These are phyloP conservation scores for Saccharomyces uvarum DNA, from an alignment of 1,139 yeast species.

Conservation along the genomic window DNA sequence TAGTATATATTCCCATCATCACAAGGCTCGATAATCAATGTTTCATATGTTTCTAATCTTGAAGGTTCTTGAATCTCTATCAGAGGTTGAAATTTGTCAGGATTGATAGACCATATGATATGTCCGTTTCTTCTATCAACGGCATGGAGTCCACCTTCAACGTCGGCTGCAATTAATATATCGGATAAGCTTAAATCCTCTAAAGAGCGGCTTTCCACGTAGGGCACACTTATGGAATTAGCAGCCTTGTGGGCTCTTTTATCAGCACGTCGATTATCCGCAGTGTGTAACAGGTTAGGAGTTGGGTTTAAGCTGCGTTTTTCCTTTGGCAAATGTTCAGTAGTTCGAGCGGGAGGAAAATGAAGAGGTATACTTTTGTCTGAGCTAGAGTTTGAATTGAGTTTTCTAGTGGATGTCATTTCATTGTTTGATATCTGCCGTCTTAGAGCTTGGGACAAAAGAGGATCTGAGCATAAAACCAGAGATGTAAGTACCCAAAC, in stretches of 20 bases:
- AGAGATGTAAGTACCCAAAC: not conserved
- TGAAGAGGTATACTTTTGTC: not conserved
- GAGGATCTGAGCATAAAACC: not conserved
- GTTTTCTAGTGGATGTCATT: not conserved
- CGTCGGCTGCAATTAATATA: conserved; percentile 63
- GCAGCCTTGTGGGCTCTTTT: conserved; percentile 4
- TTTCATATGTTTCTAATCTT: conserved; percentile 20
- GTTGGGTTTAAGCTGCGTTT: not conserved
- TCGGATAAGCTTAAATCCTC: conserved; percentile 39
- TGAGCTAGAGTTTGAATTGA: not conserved
- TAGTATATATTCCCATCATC: conserved; percentile 82
- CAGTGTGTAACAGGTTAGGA: not conserved
- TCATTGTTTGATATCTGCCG: not conserved
- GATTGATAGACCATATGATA: conserved; percentile 65
- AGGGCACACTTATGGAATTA: conserved; percentile 8
- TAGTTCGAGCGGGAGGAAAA: not conserved
- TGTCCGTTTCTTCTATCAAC: conserved; percentile 71
- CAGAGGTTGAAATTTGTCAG: conserved; percentile 30
- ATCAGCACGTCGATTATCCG: not conserved
- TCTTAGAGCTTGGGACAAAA: not conserved
- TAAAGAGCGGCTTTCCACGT: conserved; percentile 16
- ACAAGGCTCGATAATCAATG: conserved; percentile 87
- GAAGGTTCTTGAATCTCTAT: conserved; percentile 23
- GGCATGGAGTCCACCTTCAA: conserved; percentile 86
- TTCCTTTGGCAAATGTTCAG: not conserved